These are phyloP conservation scores for Monilinia vaccinii-corymbosi DNA, from an alignment of 2,329 filamentous ascomycete genomes.

Conservation along the genomic window DNA sequence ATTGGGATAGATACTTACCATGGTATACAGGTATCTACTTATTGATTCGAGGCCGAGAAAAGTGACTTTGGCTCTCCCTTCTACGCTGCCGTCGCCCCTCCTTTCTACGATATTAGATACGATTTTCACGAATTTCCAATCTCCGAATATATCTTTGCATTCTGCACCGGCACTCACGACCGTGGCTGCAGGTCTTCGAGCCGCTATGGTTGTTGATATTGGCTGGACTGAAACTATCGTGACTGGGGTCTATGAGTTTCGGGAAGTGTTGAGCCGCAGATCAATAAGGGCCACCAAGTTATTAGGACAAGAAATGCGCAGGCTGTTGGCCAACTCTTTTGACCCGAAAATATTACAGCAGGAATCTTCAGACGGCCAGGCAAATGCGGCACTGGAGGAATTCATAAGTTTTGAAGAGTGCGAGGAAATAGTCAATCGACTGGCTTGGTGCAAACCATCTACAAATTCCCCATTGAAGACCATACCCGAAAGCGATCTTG, in stretches of 20 bases:
- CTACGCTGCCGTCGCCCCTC: constrained; percentile 66
- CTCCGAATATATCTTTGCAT: constrained; percentile 71
- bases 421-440: constrained; percentile 66
- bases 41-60: constrained; percentile 70
- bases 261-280: constrained; percentile 63
- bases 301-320: constrained; percentile 61
- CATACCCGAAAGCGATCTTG: constrained; percentile 30
- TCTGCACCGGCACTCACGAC: constrained; percentile 66
- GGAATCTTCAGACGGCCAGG: constrained; percentile 2
- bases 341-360: constrained; percentile 24
- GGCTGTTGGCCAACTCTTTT: constrained; percentile 44
- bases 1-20: constrained; percentile 9
- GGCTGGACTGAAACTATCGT: constrained; percentile 87
- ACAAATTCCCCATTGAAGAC: constrained; percentile 12
- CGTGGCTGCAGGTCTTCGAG: constrained; percentile 73
- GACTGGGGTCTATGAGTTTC: constrained; percentile 83
- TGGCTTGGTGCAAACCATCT: constrained; percentile 62
- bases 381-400: constrained; percentile 11
- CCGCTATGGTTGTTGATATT: constrained; percentile 80
- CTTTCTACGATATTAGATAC: constrained; percentile 68
- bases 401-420: constrained; percentile 65
- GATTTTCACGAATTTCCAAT: constrained; percentile 72
- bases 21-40: constrained; percentile 44
- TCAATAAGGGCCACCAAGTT: constrained; percentile 67
- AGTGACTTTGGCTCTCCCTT: constrained; percentile 67